A percentile compares a stretch with the other conserved stretches of the same genome.
These are phyloP conservation scores for Candida maris DNA, from an alignment of 805 yeast genomes.

Conservation along the genomic window DNA sequence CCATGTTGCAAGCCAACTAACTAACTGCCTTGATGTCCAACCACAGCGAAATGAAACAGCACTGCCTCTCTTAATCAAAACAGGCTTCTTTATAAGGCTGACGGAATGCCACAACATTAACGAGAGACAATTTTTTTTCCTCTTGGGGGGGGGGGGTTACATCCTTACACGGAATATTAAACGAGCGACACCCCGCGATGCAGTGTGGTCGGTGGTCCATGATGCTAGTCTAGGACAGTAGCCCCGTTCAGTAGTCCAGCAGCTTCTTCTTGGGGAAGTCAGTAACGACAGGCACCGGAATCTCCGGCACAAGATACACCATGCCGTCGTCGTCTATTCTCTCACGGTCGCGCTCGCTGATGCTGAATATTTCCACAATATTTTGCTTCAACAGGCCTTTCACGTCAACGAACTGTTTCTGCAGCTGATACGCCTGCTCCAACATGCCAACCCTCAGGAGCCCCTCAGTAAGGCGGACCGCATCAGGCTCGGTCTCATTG, in stretches of 20 bases:
- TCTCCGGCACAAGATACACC: constrained; percentile 70
- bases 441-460: constrained; percentile 66
- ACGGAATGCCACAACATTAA: no score
- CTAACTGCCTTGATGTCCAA: no score
- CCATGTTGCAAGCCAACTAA: no score
- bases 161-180: no score
- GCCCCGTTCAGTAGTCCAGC: constrained; percentile 63
- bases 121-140: no score
- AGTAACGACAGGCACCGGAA: constrained; percentile 63
- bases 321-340: constrained; percentile 87
- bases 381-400: constrained; percentile 53
- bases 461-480: constrained; percentile 67
- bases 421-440: constrained; percentile 81
- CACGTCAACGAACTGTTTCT: constrained; percentile 59
- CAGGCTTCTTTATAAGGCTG: no score
- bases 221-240: no score
- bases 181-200: no score
- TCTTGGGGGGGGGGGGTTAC: no score
- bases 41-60: no score
- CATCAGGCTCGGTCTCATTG: constrained; percentile 70
- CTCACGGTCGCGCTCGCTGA: constrained; percentile 83
- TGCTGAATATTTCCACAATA: constrained; percentile 70
- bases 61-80: no score
- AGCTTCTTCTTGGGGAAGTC: constrained; percentile 58
- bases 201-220: no score